Conservation (phyloP, 768 basidiomycete genomes). For the Butyriboletus loyo region DNA sequence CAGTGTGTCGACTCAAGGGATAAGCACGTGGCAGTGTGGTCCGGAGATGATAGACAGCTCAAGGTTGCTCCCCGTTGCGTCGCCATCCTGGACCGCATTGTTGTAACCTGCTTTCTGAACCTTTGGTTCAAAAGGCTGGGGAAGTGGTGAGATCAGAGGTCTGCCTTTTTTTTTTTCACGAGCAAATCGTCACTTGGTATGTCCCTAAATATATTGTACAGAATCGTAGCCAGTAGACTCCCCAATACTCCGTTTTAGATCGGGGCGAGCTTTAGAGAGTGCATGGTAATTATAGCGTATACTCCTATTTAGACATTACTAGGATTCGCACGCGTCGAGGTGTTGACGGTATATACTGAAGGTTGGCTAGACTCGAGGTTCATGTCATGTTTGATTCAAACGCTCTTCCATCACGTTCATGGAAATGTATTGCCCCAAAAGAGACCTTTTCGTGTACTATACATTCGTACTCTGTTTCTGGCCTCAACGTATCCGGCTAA, state of each 20-base stretch:
- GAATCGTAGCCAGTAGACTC: background rate
- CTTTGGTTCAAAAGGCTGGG: slow-evolving; percentile 46
- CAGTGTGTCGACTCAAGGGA: slow-evolving; percentile 52
- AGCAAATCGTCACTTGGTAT: background rate
- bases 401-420: background rate
- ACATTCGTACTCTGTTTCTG: background rate
- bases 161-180: background rate
- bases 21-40: slow-evolving; percentile 48
- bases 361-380: background rate
- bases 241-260: background rate
- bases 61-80: slow-evolving; percentile 40
- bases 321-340: background rate
- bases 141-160: slow-evolving; percentile 35
- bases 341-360: background rate
- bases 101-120: slow-evolving; percentile 53
- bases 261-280: slow-evolving; percentile 5
- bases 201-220: slow-evolving; percentile 8
- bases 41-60: slow-evolving; percentile 36
- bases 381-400: background rate
- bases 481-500: background rate
- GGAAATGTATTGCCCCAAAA: background rate
- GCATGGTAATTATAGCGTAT: slow-evolving; percentile 21
- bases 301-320: slow-evolving; percentile 10
- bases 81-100: slow-evolving; percentile 45
- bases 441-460: background rate